phyloP scores from a whole-genome alignment of 2,329 filamentous ascomycete species.

The Trichoderma pleuroti region DNA sequence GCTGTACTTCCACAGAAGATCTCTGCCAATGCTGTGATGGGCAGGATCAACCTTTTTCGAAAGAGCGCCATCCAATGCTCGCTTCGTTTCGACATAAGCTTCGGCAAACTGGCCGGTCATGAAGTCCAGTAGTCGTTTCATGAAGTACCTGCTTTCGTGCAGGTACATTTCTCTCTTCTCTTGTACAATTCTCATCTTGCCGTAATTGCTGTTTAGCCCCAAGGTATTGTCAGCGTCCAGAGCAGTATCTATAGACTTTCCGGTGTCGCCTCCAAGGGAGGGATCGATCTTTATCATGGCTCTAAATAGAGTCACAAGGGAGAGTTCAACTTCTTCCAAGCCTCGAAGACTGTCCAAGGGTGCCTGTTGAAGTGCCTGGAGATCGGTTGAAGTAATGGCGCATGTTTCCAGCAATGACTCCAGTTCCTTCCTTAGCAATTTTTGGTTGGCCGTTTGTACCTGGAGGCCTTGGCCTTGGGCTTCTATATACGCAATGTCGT shows the following conservation, averaged over 20 bases:
- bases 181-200: conserved; percentile 88
- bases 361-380: conserved; percentile 69
- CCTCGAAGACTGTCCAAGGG: conserved; percentile 69
- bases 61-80: conserved; percentile 58
- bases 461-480: conserved; percentile 95
- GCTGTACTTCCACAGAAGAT: conserved; percentile 80
- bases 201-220: conserved; percentile 68
- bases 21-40: conserved; percentile 69
- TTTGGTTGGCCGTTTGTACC: conserved; percentile 95
- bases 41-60: conserved; percentile 65
- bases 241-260: conserved; percentile 48
- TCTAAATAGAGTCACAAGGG: conserved; percentile 79
- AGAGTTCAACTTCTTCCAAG: conserved; percentile 71
- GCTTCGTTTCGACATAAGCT: conserved; percentile 66
- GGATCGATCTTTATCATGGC: conserved; percentile 94
- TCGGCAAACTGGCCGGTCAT: conserved; percentile 78
- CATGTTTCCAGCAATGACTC: conserved; percentile 87
- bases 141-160: conserved; percentile 70
- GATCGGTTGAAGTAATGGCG: conserved; percentile 72
- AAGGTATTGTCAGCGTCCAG: conserved; percentile 41
- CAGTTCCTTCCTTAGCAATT: conserved; percentile 84
- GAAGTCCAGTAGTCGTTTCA: conserved; percentile 75
- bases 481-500: conserved; percentile 96
- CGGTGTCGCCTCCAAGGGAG: conserved; percentile 56
- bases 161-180: conserved; percentile 92